Conservation (phyloP, 2,329 filamentous ascomycete genomes). For the Hymenoscyphus salicellus region DNA sequence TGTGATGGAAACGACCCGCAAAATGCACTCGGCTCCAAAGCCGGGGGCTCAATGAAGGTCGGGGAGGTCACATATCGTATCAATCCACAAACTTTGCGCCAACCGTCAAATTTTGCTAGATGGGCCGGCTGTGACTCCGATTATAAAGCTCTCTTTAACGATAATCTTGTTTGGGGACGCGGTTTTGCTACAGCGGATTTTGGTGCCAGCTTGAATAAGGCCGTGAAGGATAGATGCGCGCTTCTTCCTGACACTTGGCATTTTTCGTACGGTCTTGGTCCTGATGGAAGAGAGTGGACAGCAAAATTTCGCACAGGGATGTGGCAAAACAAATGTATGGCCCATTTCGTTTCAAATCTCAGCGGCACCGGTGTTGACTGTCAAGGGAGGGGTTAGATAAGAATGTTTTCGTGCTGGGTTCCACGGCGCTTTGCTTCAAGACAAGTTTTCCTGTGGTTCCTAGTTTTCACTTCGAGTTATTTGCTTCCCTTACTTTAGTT, state of each 20-base stretch:
- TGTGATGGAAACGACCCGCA: background rate
- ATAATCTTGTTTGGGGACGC: conserved; percentile 3
- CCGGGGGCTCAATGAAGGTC: too few relatives aligned
- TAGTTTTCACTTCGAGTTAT: too few relatives aligned
- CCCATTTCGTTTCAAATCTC: background rate
- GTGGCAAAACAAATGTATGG: conserved; percentile 1
- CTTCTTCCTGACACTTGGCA: conserved; percentile 3
- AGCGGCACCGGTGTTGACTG: conserved; percentile 5
- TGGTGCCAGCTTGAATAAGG: background rate
- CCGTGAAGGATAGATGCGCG: background rate
- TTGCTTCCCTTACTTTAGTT: too few relatives aligned
- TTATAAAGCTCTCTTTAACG: background rate
- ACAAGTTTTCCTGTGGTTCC: too few relatives aligned
- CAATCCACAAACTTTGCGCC: too few relatives aligned
- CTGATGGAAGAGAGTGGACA: background rate
- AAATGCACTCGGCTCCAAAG: background rate
- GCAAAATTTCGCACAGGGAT: conserved; percentile 1
- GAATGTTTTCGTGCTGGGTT: background rate
- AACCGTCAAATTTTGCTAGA: background rate
- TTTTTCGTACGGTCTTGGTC: background rate
- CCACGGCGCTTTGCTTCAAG: too few relatives aligned
- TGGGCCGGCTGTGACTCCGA: conserved; percentile 1
- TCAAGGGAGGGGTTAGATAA: background rate
- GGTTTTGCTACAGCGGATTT: conserved; percentile 5
- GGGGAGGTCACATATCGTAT: too few relatives aligned